Evolutionary conservation across 768 basidiomycete species (phyloP), one percentile per base, ranked within the genome.

Genomic region (Panus rudis): DNA sequence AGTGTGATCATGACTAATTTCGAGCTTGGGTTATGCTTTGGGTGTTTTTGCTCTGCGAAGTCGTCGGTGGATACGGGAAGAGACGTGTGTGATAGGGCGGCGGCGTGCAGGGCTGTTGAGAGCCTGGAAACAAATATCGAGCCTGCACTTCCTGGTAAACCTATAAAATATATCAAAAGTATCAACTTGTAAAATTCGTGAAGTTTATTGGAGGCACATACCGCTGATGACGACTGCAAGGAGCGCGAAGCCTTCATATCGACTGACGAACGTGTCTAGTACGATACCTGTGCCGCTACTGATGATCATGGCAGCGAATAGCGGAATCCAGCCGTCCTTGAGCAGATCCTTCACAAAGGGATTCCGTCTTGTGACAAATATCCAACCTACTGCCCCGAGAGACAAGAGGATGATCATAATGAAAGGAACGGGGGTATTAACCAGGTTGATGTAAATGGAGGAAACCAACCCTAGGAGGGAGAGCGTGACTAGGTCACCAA

Each of bases 401-500:
- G 76, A 62, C 41, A 76, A 57, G 24, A 79, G 50, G 31, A 74
- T 67, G 38, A 76, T 52, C 23, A 86, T 56, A 31, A 72, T 43
- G 47, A 81, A 67, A 8, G 88, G 86, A 13, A 84, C 52, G 7
- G 78, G 71, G 0, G 86, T 84, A 56, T 78, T 67, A 28, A 88
- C 66, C 49, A 76, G 71, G 34, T 68, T 65, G 34, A 92, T 77
- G 45, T 94, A 73, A n/a, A 78, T 47, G 2, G 84, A 74, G 5
- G 88, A 82, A n/a, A 83, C 69, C 14, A 67, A 44, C n/a, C 84
- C 88, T 21, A 98, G 67, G 42, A 97, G 79, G 46, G 80, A 72
- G 37, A 99, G 78, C 0, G 94, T 94, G 39, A 98, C 72, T 25
- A 99, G 72, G 56, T 98, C 96, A 4, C 96, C 94, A 2, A 98